Evolutionary conservation across 2,329 filamentous ascomycete genomes (phyloP).

Genomic region (Triangularia verruculosa): DNA sequence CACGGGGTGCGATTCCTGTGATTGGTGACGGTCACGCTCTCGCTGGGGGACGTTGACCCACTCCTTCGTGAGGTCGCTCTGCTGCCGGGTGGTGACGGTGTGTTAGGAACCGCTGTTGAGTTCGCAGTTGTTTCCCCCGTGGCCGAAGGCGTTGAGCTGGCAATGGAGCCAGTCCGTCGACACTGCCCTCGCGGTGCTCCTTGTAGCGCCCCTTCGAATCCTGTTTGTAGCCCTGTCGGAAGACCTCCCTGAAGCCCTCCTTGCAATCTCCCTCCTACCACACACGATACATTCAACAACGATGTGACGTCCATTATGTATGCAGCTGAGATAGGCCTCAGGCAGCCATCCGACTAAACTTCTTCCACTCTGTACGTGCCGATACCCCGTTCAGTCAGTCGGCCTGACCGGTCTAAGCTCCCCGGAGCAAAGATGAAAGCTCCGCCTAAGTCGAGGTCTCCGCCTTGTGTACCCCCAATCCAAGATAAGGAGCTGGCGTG

Average conservation of each 20-base stretch:
- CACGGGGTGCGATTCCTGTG: conserved; percentile 45
- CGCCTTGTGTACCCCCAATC: background rate
- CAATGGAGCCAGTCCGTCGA: conserved; percentile 23
- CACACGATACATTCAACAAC: conserved; percentile 38
- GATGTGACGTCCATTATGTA: conserved; percentile 42
- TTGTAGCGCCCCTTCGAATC: conserved; percentile 4
- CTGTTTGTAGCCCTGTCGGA: conserved; percentile 7
- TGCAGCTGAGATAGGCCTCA: background rate
- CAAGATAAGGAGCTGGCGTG: background rate
- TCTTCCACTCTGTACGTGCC: background rate
- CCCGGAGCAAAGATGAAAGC: background rate
- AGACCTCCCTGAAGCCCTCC: conserved; percentile 15
- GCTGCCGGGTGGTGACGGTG: conserved; percentile 32
- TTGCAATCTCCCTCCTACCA: background rate
- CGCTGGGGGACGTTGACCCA: conserved; percentile 29
- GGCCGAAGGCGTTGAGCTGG: conserved; percentile 28
- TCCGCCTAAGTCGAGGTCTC: background rate
- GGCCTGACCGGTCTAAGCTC: background rate
- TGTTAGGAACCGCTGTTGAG: conserved; percentile 30
- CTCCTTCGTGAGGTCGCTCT: conserved; percentile 21
- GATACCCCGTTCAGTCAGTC: background rate
- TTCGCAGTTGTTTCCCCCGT: conserved; percentile 25
- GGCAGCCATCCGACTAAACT: background rate
- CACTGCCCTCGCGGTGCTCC: conserved; percentile 13
- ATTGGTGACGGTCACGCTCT: conserved; percentile 16